These are phyloP conservation scores for Cladosporium sp. DNA, from an alignment of 2,329 filamentous ascomycete genomes.

Conservation along the genomic window DNA sequence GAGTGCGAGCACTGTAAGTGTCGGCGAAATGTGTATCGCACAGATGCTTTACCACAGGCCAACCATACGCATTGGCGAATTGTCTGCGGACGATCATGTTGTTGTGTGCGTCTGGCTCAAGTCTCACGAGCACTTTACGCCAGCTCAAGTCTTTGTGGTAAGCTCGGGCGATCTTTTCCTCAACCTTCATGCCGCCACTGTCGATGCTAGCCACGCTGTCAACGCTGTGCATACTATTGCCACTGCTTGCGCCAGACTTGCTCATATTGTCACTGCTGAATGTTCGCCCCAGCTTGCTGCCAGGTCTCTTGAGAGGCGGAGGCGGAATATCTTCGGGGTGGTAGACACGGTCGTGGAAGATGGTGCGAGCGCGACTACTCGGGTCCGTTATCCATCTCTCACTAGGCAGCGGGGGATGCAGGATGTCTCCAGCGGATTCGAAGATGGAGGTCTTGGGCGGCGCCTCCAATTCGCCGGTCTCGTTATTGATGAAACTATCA, in stretches of 20 bases:
- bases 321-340: conserved; percentile 90
- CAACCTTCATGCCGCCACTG: conserved; percentile 76
- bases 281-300: conserved; percentile 35
- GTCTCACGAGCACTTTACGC: conserved; percentile 93
- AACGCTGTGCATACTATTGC: conserved; percentile 54
- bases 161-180: conserved; percentile 95
- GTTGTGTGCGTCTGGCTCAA: conserved; percentile 97
- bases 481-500: conserved; percentile 52
- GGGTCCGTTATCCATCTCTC: conserved; percentile 83
- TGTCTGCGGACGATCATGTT: conserved; percentile 96
- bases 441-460: conserved; percentile 92
- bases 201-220: conserved; percentile 59
- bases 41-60: conserved; percentile 93
- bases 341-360: conserved; percentile 96
- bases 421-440: conserved; percentile 87
- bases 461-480: conserved; percentile 47
- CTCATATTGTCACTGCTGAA: conserved; percentile 44
- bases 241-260: conserved; percentile 34
- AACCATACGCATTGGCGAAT: conserved; percentile 96
- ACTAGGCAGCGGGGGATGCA: conserved; percentile 85
- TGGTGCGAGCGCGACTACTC: conserved; percentile 76
- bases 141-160: conserved; percentile 91
- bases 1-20: conserved; percentile 63
- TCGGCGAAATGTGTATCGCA: conserved; percentile 94
- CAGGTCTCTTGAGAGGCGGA: conserved; percentile 58